Conservation (phyloP, 768 basidiomycete species). For the Boletus sp. region DNA sequence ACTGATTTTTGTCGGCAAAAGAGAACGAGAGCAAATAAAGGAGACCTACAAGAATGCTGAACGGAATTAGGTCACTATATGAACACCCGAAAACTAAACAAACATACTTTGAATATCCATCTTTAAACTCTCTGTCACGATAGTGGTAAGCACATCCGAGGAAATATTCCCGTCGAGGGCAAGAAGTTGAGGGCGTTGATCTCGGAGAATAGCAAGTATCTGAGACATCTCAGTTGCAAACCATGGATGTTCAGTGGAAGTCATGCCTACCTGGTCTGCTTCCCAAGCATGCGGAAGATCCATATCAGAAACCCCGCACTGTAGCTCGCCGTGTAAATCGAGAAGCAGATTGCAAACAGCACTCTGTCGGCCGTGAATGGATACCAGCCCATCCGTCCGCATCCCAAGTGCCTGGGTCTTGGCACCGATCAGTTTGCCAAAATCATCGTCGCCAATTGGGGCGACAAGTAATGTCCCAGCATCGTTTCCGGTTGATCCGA, state of each 20-base stretch:
- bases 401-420: constrained; percentile 65
- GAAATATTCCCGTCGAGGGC: constrained; percentile 77
- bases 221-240: constrained; percentile 24
- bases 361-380: constrained; percentile 43
- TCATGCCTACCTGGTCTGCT: constrained; percentile 38
- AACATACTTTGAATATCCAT: constrained; percentile 52
- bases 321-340: constrained; percentile 63
- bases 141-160: constrained; percentile 43
- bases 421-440: constrained; percentile 62
- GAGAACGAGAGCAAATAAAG: background rate
- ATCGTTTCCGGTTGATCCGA: constrained; percentile 24
- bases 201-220: constrained; percentile 50
- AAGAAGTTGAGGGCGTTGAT: constrained; percentile 53
- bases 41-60: constrained; percentile 72
- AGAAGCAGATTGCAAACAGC: constrained; percentile 88
- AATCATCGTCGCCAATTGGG: constrained; percentile 70
- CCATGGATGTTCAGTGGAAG: background rate
- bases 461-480: constrained; percentile 61
- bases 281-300: constrained; percentile 53
- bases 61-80: constrained; percentile 3
- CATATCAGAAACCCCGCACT: constrained; percentile 94
- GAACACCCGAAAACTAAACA: background rate
- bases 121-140: constrained; percentile 52
- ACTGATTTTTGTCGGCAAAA: constrained; percentile 37
- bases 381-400: constrained; percentile 75